Percentiles rank a stretch among this genome's conserved stretches.
Evolutionary conservation across 176 grass and related monocot genomes (phyloP).

Genomic region (Guadua angustifolia): DNA sequence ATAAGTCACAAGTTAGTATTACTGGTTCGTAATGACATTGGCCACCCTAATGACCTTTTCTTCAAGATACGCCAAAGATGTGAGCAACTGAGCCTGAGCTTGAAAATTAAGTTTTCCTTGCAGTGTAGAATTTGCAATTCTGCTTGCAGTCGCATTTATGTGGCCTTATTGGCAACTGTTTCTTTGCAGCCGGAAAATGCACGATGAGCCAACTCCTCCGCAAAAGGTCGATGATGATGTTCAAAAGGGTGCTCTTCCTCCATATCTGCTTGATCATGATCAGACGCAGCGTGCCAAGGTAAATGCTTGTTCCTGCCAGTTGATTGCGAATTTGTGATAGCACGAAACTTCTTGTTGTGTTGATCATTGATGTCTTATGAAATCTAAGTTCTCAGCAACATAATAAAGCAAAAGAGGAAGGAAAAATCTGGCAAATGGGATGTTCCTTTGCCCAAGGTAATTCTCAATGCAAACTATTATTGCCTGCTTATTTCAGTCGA

Average conservation of each 20-base stretch:
- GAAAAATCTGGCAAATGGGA: conserved; percentile 74
- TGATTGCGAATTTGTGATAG: background rate
- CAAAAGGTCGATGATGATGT: conserved; percentile 78
- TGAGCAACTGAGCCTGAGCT: background rate
- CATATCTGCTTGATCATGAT: conserved; percentile 91
- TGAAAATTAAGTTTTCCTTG: background rate
- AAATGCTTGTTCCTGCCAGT: background rate
- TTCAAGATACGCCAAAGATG: too few species aligned
- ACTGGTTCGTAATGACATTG: too few species aligned
- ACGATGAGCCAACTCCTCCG: conserved; percentile 76
- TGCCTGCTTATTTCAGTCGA: background rate
- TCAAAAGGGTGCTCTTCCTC: conserved; percentile 74
- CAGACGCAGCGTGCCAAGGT: conserved; percentile 78
- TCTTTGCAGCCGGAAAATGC: conserved; percentile 73
- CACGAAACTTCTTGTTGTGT: background rate
- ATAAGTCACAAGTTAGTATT: too few species aligned
- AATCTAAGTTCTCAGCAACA: conserved; percentile 82
- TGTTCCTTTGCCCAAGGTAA: conserved; percentile 86
- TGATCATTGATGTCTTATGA: conserved; percentile 16
- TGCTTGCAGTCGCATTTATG: background rate
- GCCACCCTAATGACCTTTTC: too few species aligned
- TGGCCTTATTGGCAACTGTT: background rate
- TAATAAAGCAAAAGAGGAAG: conserved; percentile 88
- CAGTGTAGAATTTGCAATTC: background rate
- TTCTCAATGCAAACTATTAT: background rate